A percentile compares a stretch with the other conserved stretches of the same genome.
These are phyloP conservation scores for Verticillium albo-atrum DNA, from an alignment of 2,329 filamentous ascomycete species.

Conservation along the genomic window DNA sequence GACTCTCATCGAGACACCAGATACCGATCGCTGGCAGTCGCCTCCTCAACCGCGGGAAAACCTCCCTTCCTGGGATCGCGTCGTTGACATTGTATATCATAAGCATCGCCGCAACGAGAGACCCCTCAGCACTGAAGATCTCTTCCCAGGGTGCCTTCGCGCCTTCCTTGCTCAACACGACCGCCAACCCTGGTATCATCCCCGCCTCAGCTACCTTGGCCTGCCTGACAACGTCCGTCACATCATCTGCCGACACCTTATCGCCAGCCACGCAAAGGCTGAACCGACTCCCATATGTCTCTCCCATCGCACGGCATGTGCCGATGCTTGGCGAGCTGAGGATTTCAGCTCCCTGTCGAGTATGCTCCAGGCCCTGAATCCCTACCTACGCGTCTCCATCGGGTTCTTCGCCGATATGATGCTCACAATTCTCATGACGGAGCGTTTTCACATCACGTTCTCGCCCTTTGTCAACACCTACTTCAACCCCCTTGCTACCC, in stretches of 20 bases:
- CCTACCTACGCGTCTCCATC: constrained; percentile 25
- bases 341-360: constrained; percentile 25
- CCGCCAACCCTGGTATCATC: constrained; percentile 1
- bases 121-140: background rate
- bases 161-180: constrained; percentile 16
- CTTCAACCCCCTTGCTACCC: constrained; percentile 27
- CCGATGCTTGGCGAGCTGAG: constrained; percentile 27
- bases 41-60: constrained; percentile 4
- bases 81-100: constrained; percentile 30
- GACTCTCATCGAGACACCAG: constrained; percentile 3
- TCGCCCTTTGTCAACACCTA: constrained; percentile 28
- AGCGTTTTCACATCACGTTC: constrained; percentile 32
- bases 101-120: constrained; percentile 4
- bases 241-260: constrained; percentile 18
- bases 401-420: constrained; percentile 31
- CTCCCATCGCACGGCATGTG: constrained; percentile 19
- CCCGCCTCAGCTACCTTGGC: constrained; percentile 12
- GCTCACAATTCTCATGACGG: constrained; percentile 25
- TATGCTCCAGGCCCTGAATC: constrained; percentile 16
- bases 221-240: constrained; percentile 21
- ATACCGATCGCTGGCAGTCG: constrained; percentile 24
- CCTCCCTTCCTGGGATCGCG: constrained; percentile 28
- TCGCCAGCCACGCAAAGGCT: background rate
- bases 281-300: constrained; percentile 21
- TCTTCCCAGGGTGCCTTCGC: constrained; percentile 15